These are phyloP conservation scores for Aspergillus asperescens DNA, from an alignment of 495 filamentous ascomycete species.

Conservation along the genomic window DNA sequence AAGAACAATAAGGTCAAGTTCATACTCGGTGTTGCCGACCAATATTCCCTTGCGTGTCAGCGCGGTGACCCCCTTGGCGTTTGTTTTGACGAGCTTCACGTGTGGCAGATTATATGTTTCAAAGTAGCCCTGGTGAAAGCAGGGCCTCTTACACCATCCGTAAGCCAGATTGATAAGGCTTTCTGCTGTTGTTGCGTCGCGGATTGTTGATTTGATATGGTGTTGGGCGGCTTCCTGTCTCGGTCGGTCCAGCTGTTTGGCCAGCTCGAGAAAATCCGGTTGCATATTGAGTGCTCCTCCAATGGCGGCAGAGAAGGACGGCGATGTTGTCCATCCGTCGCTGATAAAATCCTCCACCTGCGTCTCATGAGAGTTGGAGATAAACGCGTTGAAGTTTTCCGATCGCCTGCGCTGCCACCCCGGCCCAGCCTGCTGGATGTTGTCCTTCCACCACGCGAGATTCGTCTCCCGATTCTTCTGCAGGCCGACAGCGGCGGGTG, in stretches of 20 bases:
- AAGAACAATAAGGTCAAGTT: conserved; percentile 38
- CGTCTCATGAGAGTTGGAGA: not conserved
- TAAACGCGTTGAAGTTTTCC: conserved; percentile 24
- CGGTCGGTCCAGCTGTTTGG: conserved; percentile 13
- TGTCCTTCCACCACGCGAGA: conserved; percentile 2
- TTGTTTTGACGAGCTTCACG: conserved; percentile 30
- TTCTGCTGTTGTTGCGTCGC: conserved; percentile 22
- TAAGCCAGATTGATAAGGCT: too few relatives aligned
- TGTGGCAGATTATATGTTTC: conserved; percentile 24
- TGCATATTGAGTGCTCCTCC: not conserved
- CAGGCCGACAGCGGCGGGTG: conserved; percentile 44
- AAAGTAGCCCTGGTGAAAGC: conserved; percentile 29
- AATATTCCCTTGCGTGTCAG: conserved; percentile 25
- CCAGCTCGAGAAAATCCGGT: not conserved
- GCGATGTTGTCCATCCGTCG: conserved; percentile 16
- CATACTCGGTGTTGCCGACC: conserved; percentile 22
- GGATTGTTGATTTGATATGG: conserved; percentile 20
- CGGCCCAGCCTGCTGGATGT: not conserved
- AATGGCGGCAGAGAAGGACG: not conserved
- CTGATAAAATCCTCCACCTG: conserved; percentile 17
- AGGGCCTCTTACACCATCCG: conserved; percentile 27
- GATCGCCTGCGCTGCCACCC: conserved; percentile 44
- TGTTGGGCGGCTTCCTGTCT: too few relatives aligned
- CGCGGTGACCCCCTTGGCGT: conserved; percentile 16
- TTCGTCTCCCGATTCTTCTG: conserved; percentile 48